Evolutionary conservation across 257 asterid species (phyloP).

Genomic region (Fraxinus cuspidata): DNA sequence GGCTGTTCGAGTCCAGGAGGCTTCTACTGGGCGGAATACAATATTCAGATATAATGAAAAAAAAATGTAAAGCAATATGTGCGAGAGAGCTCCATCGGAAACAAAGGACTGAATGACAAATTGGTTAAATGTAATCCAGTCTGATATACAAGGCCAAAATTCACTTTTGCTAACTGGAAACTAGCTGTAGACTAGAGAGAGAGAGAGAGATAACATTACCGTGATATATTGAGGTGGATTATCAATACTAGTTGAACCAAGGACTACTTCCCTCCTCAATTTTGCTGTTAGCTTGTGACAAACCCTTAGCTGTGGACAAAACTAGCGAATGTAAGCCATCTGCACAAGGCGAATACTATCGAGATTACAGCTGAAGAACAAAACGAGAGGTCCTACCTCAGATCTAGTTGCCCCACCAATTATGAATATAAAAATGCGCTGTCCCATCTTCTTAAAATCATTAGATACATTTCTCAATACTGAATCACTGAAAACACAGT

Average conservation of each 20-base stretch:
- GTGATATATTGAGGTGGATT: constrained; percentile 87
- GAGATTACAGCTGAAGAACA: constrained; percentile 6
- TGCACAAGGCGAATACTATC: constrained; percentile 7
- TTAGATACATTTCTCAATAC: constrained; percentile 47
- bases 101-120: background rate
- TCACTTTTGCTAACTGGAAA: background rate
- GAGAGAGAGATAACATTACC: constrained; percentile 39
- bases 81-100: background rate
- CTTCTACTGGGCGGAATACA: background rate
- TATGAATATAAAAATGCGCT: constrained; percentile 78
- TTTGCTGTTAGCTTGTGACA: constrained; percentile 92
- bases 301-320: constrained; percentile 66
- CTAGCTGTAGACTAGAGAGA: background rate
- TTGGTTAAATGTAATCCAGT: background rate
- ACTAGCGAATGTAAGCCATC: constrained; percentile 21
- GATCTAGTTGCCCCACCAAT: constrained; percentile 99
- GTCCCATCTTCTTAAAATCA: constrained; percentile 89
- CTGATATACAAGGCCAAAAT: too few relatives aligned
- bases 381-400: constrained; percentile 53
- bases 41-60: background rate
- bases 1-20: background rate
- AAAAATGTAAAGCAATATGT: background rate
- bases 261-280: constrained; percentile 87
- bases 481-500: constrained; percentile 62
- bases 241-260: constrained; percentile 84